Evolutionary conservation across 495 filamentous ascomycete genomes (phyloP).

Genomic region (Penicillium crystallinum): DNA sequence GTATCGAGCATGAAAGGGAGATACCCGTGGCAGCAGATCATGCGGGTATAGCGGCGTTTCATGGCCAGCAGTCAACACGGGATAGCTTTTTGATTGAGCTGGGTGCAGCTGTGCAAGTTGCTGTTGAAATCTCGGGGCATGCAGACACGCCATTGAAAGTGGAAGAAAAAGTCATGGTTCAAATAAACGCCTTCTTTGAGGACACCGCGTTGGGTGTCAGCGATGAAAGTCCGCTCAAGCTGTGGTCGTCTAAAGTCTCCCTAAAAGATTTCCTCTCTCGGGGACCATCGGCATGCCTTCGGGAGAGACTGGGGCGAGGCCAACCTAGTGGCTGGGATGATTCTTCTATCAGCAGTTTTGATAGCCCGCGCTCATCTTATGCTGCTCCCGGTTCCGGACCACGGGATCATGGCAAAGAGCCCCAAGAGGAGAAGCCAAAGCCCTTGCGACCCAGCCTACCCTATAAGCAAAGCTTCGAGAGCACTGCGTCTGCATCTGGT

Average conservation of each 20-base stretch:
- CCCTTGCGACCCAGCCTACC: constrained; percentile 19
- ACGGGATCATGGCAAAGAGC: not conserved
- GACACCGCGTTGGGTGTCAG: constrained; percentile 41
- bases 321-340: constrained; percentile 24
- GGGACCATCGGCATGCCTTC: constrained; percentile 29
- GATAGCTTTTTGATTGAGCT: constrained; percentile 47
- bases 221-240: constrained; percentile 40
- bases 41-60: constrained; percentile 52
- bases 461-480: constrained; percentile 24
- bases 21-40: constrained; percentile 54
- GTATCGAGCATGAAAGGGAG: constrained; percentile 52
- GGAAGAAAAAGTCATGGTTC: constrained; percentile 49
- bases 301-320: constrained; percentile 24
- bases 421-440: constrained; percentile 5
- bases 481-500: constrained; percentile 5
- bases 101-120: constrained; percentile 36
- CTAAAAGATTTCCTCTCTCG: constrained; percentile 42
- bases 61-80: constrained; percentile 47
- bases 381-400: constrained; percentile 6
- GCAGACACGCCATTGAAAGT: constrained; percentile 43
- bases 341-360: constrained; percentile 33
- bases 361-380: constrained; percentile 27
- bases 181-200: constrained; percentile 59
- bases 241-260: constrained; percentile 49
- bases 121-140: constrained; percentile 33